phyloP scores from a whole-genome alignment of 495 filamentous ascomycete species.

The Neurospora sp. region DNA sequence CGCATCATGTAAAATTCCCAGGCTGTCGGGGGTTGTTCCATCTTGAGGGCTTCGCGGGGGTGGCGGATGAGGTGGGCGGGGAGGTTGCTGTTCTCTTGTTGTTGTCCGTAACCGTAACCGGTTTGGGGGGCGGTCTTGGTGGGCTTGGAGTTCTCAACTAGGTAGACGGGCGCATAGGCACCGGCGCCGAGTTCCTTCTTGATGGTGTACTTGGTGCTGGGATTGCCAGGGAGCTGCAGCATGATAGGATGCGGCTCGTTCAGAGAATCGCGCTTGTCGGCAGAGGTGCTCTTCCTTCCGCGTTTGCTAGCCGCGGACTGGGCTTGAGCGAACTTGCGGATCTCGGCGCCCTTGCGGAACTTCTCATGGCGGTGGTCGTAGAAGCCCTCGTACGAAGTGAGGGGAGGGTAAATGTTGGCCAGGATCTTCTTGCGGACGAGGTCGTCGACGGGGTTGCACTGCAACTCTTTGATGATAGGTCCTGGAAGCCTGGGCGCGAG shows the following conservation, averaged over 20 bases:
- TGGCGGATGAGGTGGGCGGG: constrained; percentile 35
- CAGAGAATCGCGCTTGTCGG: constrained; percentile 44
- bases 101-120: constrained; percentile 17
- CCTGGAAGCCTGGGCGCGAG: constrained; percentile 23
- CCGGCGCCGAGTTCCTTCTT: constrained; percentile 85
- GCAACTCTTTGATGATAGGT: constrained; percentile 66
- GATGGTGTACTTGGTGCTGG: constrained; percentile 56
- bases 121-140: constrained; percentile 20
- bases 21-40: constrained; percentile 71
- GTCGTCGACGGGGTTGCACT: constrained; percentile 82
- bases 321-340: constrained; percentile 65
- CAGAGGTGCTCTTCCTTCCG: constrained; percentile 39
- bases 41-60: constrained; percentile 76
- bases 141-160: constrained; percentile 58
- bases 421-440: constrained; percentile 64
- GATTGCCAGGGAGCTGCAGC: constrained; percentile 53
- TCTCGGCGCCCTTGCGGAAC: constrained; percentile 56
- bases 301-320: constrained; percentile 42
- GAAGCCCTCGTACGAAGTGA: constrained; percentile 67
- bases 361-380: constrained; percentile 51
- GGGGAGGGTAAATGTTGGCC: constrained; percentile 54
- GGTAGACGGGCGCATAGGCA: constrained; percentile 89
- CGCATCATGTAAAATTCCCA: constrained; percentile 99
- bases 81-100: constrained; percentile 32
- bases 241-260: constrained; percentile 41